These are phyloP conservation scores for Akanthomyces uredinophilus DNA, from an alignment of 2,329 filamentous ascomycete species.

Conservation along the genomic window DNA sequence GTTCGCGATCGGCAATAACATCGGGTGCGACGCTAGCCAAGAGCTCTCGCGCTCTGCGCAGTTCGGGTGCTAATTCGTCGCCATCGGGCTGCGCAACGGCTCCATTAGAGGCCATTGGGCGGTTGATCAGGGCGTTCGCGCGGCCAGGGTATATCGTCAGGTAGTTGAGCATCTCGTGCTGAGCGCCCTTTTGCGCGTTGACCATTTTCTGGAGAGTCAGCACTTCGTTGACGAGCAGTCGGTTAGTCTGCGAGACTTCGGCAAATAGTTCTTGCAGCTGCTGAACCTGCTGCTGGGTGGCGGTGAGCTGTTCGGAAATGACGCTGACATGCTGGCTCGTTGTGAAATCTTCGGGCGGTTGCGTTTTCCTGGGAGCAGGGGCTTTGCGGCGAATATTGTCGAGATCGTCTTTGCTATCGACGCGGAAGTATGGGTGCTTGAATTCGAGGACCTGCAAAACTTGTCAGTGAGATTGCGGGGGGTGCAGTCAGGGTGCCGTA, in stretches of 20 bases:
- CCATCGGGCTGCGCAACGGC: constrained; percentile 36
- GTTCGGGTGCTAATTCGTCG: constrained; percentile 47
- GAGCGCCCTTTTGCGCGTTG: constrained; percentile 52
- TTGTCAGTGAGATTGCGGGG: constrained; percentile 41
- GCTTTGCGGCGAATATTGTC: constrained; percentile 97
- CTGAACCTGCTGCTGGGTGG: constrained; percentile 89
- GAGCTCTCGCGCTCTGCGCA: constrained; percentile 53
- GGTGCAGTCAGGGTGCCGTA: constrained; percentile 42
- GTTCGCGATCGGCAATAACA: constrained; percentile 47
- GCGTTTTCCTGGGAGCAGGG: constrained; percentile 76
- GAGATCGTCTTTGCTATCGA: constrained; percentile 91
- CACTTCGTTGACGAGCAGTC: constrained; percentile 57
- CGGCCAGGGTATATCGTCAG: constrained; percentile 44
- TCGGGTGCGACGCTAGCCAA: constrained; percentile 49
- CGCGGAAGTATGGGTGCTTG: constrained; percentile 92
- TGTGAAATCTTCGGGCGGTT: constrained; percentile 63
- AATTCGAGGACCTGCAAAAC: constrained; percentile 58
- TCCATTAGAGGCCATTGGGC: constrained; percentile 30
- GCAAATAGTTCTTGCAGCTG: constrained; percentile 78
- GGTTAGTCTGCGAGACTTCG: constrained; percentile 64
- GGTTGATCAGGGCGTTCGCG: constrained; percentile 30
- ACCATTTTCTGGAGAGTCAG: constrained; percentile 56
- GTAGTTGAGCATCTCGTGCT: constrained; percentile 53
- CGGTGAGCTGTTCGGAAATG: constrained; percentile 80
- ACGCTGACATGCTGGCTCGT: constrained; percentile 85